Conservation (phyloP, 176 grass and related monocot genomes). For the Cenchrus americanus region DNA sequence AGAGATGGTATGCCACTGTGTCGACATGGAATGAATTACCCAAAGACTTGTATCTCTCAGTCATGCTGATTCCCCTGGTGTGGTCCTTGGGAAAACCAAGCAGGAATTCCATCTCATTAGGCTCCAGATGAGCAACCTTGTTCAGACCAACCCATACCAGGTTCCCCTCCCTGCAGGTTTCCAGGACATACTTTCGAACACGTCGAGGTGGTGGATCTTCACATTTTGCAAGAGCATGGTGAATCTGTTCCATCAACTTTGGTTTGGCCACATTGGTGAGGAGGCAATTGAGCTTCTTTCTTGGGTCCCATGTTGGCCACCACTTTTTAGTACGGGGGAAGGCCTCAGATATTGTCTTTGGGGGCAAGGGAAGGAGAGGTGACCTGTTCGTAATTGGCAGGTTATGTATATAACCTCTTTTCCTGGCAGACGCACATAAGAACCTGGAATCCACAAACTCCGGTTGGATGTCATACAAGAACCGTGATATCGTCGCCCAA, state of each 20-base stretch:
- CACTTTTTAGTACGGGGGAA: conserved; percentile 61
- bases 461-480: conserved; percentile 71
- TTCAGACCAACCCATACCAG: conserved; percentile 88
- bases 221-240: conserved; percentile 31
- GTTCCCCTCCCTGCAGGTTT: conserved; percentile 77
- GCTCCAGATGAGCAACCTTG: conserved; percentile 75
- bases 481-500: conserved; percentile 63
- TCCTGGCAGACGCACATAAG: conserved; percentile 73
- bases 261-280: conserved; percentile 67
- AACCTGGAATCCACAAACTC: conserved; percentile 87
- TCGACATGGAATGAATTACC: conserved; percentile 97
- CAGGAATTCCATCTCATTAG: conserved; percentile 75
- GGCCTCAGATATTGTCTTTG: conserved; percentile 68
- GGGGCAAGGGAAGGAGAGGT: conserved; percentile 55
- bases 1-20: conserved; percentile 77
- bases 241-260: conserved; percentile 61
- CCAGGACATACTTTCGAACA: conserved; percentile 63
- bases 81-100: conserved; percentile 86
- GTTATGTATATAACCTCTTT: conserved; percentile 88
- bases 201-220: conserved; percentile 42
- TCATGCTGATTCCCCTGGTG: conserved; percentile 69
- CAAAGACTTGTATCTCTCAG: conserved; percentile 67
- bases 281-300: conserved; percentile 85
- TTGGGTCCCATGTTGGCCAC: conserved; percentile 82
- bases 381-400: conserved; percentile 64